These are phyloP conservation scores for Sanghuangporus weigelae DNA, from an alignment of 1,284 basidiomycete species.

Conservation along the genomic window DNA sequence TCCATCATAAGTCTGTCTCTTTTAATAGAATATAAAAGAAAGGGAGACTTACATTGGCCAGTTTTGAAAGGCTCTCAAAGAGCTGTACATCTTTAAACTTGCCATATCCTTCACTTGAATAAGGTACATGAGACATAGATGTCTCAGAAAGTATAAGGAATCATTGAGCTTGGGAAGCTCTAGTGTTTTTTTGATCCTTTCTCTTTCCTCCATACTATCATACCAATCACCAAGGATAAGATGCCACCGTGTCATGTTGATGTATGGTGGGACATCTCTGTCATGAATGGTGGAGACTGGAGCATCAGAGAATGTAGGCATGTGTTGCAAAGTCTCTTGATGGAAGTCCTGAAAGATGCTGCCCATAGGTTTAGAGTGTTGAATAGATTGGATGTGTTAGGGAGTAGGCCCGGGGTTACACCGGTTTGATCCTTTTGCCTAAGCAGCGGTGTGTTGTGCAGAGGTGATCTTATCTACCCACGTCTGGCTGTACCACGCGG, in stretches of 20 bases:
- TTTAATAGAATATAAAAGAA: background rate
- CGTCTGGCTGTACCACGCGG: no score
- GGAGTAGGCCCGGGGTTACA: no score
- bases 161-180: background rate
- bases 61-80: background rate
- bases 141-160: background rate
- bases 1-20: background rate
- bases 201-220: background rate
- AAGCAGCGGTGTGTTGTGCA: no score
- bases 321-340: background rate
- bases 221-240: background rate
- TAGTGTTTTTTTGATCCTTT: background rate
- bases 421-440: no score
- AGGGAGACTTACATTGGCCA: background rate
- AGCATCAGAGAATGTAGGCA: background rate
- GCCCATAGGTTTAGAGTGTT: background rate
- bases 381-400: no score
- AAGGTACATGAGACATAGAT: background rate
- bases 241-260: background rate
- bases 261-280: background rate
- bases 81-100: background rate
- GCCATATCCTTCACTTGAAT: background rate
- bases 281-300: background rate
- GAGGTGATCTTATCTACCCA: no score
- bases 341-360: background rate